Conservation (phyloP, 2,329 filamentous ascomycete genomes). For the Cercospora sesami region DNA sequence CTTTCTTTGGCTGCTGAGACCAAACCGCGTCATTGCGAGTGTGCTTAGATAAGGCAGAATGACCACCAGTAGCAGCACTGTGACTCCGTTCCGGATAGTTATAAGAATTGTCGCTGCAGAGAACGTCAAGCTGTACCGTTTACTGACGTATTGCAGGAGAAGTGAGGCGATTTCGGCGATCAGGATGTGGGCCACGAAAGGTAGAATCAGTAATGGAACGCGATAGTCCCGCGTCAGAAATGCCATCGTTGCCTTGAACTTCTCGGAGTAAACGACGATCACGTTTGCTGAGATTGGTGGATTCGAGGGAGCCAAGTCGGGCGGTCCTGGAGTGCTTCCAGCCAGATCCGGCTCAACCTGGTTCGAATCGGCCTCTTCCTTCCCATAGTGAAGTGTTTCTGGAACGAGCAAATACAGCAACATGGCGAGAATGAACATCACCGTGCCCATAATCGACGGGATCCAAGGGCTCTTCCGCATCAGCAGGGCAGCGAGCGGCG, state of each 20-base stretch:
- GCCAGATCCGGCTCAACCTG: neutral
- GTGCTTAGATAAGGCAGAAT: conserved; percentile 36
- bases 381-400: conserved; percentile 38
- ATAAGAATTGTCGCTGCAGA: conserved; percentile 38
- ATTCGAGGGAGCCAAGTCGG: neutral
- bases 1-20: conserved; percentile 30
- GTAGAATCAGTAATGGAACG: conserved; percentile 35
- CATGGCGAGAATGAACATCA: conserved; percentile 22
- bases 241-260: conserved; percentile 26
- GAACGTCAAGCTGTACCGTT: conserved; percentile 53
- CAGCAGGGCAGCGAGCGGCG: conserved; percentile 38
- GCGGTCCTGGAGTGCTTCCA: neutral
- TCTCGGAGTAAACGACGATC: conserved; percentile 5
- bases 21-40: conserved; percentile 25
- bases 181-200: conserved; percentile 36
- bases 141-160: conserved; percentile 56
- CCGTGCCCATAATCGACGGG: conserved; percentile 33
- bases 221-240: conserved; percentile 38
- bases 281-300: neutral
- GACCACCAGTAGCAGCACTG: conserved; percentile 36
- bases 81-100: conserved; percentile 35
- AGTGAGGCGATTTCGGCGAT: conserved; percentile 35
- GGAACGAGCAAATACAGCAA: conserved; percentile 32
- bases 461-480: conserved; percentile 41
- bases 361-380: neutral